Percentiles rank a stretch among this genome's conserved stretches.
These are phyloP conservation scores for Naganishia vaughanmartiniae DNA, from an alignment of 768 basidiomycete species.

Conservation along the genomic window DNA sequence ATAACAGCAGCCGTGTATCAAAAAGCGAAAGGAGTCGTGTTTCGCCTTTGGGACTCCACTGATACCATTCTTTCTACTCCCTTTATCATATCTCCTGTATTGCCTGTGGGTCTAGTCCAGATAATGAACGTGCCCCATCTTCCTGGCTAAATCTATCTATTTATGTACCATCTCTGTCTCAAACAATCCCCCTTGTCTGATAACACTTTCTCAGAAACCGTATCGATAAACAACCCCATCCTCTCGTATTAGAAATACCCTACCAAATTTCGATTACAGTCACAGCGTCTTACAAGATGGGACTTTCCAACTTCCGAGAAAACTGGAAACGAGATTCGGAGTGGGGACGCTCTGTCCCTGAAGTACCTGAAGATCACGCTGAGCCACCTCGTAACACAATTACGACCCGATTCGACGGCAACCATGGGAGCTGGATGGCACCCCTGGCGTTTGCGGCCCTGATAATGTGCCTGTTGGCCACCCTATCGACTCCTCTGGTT, in stretches of 20 bases:
- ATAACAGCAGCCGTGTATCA: too few species aligned
- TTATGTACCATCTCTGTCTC: too few species aligned
- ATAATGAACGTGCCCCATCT: too few species aligned
- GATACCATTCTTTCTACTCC: background rate
- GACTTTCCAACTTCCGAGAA: background rate
- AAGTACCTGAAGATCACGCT: background rate
- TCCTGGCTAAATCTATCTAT: too few species aligned
- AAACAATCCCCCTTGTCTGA: too few species aligned
- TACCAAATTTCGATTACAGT: background rate
- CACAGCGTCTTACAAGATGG: background rate
- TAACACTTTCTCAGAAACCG: too few species aligned
- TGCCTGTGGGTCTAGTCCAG: background rate
- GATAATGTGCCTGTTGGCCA: slow-evolving; percentile 1
- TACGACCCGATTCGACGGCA: background rate
- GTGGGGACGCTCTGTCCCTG: slow-evolving; percentile 13
- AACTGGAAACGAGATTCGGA: background rate
- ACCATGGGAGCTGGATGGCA: slow-evolving; percentile 12
- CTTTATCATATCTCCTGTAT: background rate
- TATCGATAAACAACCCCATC: background rate
- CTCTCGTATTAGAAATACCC: background rate
- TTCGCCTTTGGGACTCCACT: background rate
- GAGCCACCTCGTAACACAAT: background rate
- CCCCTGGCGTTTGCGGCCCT: background rate
- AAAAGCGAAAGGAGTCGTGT: background rate
- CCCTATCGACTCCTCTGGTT: slow-evolving; percentile 1